Percentiles rank a stretch among this genome's conserved stretches.
phyloP scores from a whole-genome alignment of 2,329 filamentous ascomycete genomes.

The Ceratocystis cacaofunesta region DNA sequence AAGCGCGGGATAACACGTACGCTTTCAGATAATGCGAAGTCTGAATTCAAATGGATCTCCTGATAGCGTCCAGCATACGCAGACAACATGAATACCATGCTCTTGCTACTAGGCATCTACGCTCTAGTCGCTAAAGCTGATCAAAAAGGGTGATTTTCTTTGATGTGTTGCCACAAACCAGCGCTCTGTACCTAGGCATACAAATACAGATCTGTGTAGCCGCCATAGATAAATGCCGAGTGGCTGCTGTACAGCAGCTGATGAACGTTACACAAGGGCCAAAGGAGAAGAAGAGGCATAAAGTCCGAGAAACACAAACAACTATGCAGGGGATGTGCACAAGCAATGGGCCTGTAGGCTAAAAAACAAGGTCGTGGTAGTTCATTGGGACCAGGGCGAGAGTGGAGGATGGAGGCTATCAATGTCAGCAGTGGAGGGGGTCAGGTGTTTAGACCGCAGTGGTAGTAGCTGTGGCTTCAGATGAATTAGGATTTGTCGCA shows the following conservation, averaged over 20 bases:
- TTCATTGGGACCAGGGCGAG: background rate
- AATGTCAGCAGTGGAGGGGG: background rate
- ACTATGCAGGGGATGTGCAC: background rate
- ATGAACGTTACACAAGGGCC: background rate
- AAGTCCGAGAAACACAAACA: background rate
- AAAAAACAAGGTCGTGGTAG: background rate
- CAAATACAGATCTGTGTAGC: no score
- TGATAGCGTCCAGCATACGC: no score
- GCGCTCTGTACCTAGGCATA: no score
- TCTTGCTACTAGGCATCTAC: no score
- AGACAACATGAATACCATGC: no score
- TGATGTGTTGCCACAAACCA: no score
- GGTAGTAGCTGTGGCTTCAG: background rate
- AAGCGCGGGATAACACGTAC: background rate
- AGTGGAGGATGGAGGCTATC: background rate
- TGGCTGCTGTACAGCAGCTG: background rate
- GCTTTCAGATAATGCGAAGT: background rate
- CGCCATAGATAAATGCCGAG: background rate
- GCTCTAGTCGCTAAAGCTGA: no score
- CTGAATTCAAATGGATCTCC: no score
- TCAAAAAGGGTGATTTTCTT: no score
- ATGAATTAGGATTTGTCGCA: background rate
- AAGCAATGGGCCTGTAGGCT: background rate
- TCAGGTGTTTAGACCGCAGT: background rate
- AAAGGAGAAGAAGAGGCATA: no score